Conservation (phyloP, 768 basidiomycete genomes). For the Cystofilobasidium macerans region DNA sequence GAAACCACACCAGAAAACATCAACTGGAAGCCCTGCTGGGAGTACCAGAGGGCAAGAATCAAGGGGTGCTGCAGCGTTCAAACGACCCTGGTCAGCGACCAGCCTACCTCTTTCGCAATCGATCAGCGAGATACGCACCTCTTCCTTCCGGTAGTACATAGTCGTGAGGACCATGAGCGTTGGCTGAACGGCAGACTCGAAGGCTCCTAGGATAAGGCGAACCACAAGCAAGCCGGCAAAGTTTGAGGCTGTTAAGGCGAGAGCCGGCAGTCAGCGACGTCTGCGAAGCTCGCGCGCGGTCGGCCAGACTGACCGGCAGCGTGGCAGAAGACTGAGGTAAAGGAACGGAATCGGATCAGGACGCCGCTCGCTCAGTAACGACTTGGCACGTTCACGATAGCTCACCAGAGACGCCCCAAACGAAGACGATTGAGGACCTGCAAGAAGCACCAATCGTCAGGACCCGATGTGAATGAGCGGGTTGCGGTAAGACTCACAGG, state of each 20-base stretch:
- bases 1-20: slow-evolving; percentile 47
- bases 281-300: no score
- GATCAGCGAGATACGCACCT: slow-evolving; percentile 36
- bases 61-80: no score
- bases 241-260: slow-evolving; percentile 29
- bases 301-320: slow-evolving; percentile 39
- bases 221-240: slow-evolving; percentile 42
- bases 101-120: no score
- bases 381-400: no score
- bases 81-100: neutral
- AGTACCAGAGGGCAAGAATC: neutral
- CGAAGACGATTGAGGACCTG: slow-evolving; percentile 33
- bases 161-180: slow-evolving; percentile 46
- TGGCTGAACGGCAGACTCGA: slow-evolving; percentile 46
- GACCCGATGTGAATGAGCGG: slow-evolving; percentile 16
- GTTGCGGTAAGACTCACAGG: slow-evolving; percentile 38
- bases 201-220: slow-evolving; percentile 39
- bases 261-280: no score
- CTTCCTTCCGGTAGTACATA: slow-evolving; percentile 49
- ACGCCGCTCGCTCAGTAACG: no score
- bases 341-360: no score
- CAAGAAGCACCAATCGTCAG: no score
- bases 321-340: slow-evolving; percentile 46
- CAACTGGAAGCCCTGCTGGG: slow-evolving; percentile 41
- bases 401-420: slow-evolving; percentile 46